Base-by-base conservation (phyloP, 2,329 filamentous ascomycete species). In the Aquanectria penicillioides region DNA sequence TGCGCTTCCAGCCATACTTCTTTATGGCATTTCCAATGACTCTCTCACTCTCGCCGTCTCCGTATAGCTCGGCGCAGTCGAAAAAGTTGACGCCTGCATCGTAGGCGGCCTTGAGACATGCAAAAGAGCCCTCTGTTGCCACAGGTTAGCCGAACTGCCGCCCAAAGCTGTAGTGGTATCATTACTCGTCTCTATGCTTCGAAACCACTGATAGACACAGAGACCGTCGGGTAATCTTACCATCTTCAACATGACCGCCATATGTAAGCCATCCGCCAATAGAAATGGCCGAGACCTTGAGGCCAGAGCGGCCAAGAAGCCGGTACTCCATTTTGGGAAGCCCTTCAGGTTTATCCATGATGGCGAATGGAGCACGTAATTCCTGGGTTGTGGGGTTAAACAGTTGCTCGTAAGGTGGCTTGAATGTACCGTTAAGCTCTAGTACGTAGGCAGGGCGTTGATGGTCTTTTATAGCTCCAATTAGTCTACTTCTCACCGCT, bases 291-390 rank as follows among this genome's bases (percentile, higher is more conserved):
- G 64, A 68, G 17, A 69, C 67, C 58, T 69, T 69, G 15, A 93
- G 82, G 50, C 90, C 90, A 13, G 88, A 89, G 31, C 84, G 84
- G 69, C 90, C 90, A 7, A 92, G 82, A 75, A 86, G 87, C 66
- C 89, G 87, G 76, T 92, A 92, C 69, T 89, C 81, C 89, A 91
- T 92, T 50, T 75, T 77, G 50, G 76, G 79, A 47, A 77, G 71
- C 62, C 77, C 78, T 51, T 78, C 75, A 41, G 80, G 79, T 63
- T 77, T 77, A 10, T 73, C 66, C 76, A 78, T 78, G 41, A 41
- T 72, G 65, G 36, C 46, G 56, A n/a, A n/a, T n/a, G n/a, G n/a
- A n/a, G n/a, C n/a, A n/a, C n/a, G n/a, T n/a, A n/a, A n/a, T n/a
- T n/a, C n/a, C n/a, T n/a, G n/a, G n/a, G n/a, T n/a, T n/a, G n/a